Conservation (phyloP, 371 early-diverging fungal genomes). For the Mucor racemosus region DNA sequence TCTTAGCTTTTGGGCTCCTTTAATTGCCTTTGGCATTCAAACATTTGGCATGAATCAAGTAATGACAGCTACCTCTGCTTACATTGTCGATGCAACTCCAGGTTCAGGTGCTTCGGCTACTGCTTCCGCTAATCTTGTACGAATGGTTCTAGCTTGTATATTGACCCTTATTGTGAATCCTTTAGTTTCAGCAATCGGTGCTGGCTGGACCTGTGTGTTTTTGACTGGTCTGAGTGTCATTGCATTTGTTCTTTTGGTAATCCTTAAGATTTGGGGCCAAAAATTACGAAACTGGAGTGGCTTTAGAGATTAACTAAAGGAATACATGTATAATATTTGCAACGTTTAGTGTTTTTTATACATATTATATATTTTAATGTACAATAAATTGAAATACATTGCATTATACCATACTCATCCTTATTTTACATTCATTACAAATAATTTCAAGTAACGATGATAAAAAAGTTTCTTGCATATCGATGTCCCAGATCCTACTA, state of each 20-base stretch:
- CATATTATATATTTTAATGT: not conserved
- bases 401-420: no score
- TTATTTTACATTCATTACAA: no score
- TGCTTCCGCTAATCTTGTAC: constrained; percentile 49
- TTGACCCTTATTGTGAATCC: constrained; percentile 35
- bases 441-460: no score
- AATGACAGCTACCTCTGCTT: constrained; percentile 43
- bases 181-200: constrained; percentile 28
- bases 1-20: constrained; percentile 39
- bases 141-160: constrained; percentile 50
- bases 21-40: constrained; percentile 50
- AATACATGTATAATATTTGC: not conserved
- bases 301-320: not conserved
- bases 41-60: constrained; percentile 55
- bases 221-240: constrained; percentile 21
- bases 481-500: no score
- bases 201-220: constrained; percentile 29
- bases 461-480: no score
- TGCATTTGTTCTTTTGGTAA: constrained; percentile 10
- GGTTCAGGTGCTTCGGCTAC: constrained; percentile 52
- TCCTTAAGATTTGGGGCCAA: constrained; percentile 25
- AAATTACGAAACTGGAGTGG: constrained; percentile 25
- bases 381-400: no score
- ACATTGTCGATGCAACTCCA: constrained; percentile 48
- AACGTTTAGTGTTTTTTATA: not conserved